Percentiles rank a stretch among this genome's conserved stretches.
phyloP scores from a whole-genome alignment of 2,329 filamentous ascomycete genomes.

The Fusarium nygamai region DNA sequence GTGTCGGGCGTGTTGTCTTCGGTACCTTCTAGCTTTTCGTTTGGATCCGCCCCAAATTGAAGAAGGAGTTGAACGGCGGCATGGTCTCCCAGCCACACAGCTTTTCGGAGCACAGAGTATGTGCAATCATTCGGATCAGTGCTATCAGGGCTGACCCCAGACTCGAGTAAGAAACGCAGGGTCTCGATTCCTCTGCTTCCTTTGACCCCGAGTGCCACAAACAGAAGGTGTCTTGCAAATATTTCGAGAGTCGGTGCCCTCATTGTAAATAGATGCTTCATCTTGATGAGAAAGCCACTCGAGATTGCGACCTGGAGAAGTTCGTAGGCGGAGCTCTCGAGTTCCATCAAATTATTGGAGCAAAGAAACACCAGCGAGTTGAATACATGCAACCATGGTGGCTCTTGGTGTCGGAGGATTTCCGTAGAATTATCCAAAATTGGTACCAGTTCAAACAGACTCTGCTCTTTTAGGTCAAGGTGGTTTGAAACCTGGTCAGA shows the following conservation, averaged over 20 bases:
- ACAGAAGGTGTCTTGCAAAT: background rate
- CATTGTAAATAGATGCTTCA: background rate
- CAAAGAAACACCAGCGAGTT: background rate
- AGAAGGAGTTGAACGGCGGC: background rate
- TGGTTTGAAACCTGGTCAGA: rapidly evolving
- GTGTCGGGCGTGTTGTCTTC: rapidly evolving
- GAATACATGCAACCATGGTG: background rate
- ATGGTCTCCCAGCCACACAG: rapidly evolving
- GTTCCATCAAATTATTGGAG: rapidly evolving
- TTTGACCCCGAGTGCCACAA: rapidly evolving
- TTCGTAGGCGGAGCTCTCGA: rapidly evolving
- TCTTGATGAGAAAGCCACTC: background rate
- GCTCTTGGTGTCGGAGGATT: rapidly evolving
- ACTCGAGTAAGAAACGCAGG: background rate
- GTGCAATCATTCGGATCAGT: rapidly evolving
- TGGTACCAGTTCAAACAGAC: background rate
- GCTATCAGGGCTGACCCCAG: background rate
- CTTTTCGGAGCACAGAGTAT: rapidly evolving
- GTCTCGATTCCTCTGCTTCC: rapidly evolving
- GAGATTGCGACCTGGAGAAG: background rate
- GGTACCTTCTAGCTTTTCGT: rapidly evolving
- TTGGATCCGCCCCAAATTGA: background rate
- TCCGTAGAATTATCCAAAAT: rapidly evolving
- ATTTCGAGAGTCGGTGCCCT: rapidly evolving
- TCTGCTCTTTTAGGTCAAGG: rapidly evolving